These are phyloP conservation scores for Serendipita vermifera DNA, from an alignment of 768 basidiomycete species.

Conservation along the genomic window DNA sequence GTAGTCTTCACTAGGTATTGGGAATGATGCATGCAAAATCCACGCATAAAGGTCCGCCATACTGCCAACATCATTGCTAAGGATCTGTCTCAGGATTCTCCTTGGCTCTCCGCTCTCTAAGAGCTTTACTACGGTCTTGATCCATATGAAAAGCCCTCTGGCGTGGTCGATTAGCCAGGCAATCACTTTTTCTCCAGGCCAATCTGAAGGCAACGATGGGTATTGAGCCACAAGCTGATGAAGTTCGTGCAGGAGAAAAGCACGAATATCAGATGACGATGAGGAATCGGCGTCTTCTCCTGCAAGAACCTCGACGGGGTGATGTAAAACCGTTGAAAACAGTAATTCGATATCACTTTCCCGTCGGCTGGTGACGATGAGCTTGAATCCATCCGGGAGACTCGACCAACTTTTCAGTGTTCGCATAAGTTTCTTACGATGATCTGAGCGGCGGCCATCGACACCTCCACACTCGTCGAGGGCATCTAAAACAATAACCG, in stretches of 20 bases:
- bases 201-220: background rate
- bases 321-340: too few species aligned
- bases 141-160: background rate
- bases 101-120: background rate
- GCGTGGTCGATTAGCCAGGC: background rate
- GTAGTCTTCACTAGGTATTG: background rate
- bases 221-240: background rate
- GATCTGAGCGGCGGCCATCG: background rate
- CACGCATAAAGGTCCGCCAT: background rate
- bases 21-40: background rate
- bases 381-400: background rate
- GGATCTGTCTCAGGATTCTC: background rate
- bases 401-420: background rate
- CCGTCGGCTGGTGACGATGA: slow-evolving; percentile 3
- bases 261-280: background rate
- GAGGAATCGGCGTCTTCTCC: background rate
- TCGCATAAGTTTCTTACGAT: background rate
- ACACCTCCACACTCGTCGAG: slow-evolving; percentile 6
- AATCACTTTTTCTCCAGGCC: background rate
- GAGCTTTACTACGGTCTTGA: background rate
- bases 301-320: background rate
- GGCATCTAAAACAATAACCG: background rate
- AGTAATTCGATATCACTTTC: background rate
- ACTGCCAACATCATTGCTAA: background rate
- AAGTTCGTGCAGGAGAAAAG: background rate